Percentiles rank a stretch among this genome's conserved stretches.
These are phyloP conservation scores for Arabidopsis arenosa DNA, from an alignment of 345 rosid species.

Conservation along the genomic window DNA sequence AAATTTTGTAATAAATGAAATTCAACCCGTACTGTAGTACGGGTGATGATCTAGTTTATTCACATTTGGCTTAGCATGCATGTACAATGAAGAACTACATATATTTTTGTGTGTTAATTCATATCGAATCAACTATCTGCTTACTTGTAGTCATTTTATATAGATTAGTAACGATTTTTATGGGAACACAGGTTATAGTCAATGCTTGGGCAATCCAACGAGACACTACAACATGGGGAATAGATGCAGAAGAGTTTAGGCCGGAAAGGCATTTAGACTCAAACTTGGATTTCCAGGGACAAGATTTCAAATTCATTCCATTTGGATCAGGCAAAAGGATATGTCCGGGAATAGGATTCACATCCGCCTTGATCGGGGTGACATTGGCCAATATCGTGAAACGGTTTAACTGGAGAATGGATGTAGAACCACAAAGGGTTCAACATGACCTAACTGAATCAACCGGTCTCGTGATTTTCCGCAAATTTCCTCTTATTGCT, in stretches of 20 bases:
- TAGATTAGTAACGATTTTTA: no score
- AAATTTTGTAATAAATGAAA: no score
- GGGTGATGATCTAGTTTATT: no score
- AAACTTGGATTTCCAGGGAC: constrained; percentile 21
- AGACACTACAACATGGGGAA: constrained; percentile 42
- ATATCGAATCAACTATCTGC: no score
- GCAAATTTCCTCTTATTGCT: constrained; percentile 27
- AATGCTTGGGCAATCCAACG: constrained; percentile 48
- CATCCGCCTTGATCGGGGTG: neutral
- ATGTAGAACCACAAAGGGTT: neutral
- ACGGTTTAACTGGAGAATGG: constrained; percentile 27
- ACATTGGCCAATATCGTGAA: constrained; percentile 32
- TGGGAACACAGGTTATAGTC: constrained; percentile 10
- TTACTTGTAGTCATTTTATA: no score
- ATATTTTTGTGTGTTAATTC: no score
- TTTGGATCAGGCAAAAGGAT: constrained; percentile 29
- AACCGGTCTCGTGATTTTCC: constrained; percentile 17
- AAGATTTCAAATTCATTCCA: constrained; percentile 26
- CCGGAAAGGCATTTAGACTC: constrained; percentile 41
- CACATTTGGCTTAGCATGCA: no score
- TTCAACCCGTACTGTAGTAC: no score
- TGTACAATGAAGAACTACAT: no score
- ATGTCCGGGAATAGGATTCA: constrained; percentile 27
- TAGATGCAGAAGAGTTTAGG: constrained; percentile 34
- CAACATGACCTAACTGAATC: constrained; percentile 15